A percentile compares a stretch with the other conserved stretches of the same genome.
Evolutionary conservation across 148 eudicot species (phyloP).

Genomic region (Agrostemma githago): DNA sequence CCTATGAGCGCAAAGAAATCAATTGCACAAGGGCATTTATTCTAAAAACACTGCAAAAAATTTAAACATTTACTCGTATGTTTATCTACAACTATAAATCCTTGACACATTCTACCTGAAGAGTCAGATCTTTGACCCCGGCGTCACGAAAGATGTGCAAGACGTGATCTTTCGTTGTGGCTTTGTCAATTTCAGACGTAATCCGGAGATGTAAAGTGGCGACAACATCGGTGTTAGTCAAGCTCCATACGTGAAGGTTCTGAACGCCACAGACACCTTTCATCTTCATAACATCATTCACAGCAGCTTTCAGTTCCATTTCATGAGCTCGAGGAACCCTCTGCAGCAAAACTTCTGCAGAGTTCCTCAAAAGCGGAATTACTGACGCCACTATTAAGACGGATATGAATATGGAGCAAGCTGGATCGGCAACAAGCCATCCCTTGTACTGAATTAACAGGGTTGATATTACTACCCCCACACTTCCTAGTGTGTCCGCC

Average conservation of each 20-base stretch:
- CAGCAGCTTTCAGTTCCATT: constrained; percentile 56
- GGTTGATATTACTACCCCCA: constrained; percentile 90
- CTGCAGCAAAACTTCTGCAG: constrained; percentile 84
- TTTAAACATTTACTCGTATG: constrained; percentile 7
- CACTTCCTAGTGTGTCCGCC: constrained; percentile 97
- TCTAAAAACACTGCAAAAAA: constrained; percentile 1
- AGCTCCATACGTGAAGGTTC: constrained; percentile 85
- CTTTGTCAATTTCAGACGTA: constrained; percentile 55
- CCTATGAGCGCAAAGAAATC: neutral
- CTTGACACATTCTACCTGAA: constrained; percentile 72
- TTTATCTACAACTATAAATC: constrained; percentile 28
- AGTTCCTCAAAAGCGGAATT: constrained; percentile 79
- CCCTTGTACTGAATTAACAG: constrained; percentile 84
- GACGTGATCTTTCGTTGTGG: constrained; percentile 44
- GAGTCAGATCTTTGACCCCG: constrained; percentile 79
- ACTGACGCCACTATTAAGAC: constrained; percentile 81
- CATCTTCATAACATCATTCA: constrained; percentile 52
- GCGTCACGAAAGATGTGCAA: constrained; percentile 48
- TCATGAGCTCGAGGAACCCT: constrained; percentile 81
- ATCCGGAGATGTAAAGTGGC: constrained; percentile 79
- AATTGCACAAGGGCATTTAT: neutral
- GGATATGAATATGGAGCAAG: constrained; percentile 90
- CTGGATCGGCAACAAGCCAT: constrained; percentile 95
- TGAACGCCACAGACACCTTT: constrained; percentile 70
- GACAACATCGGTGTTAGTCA: constrained; percentile 71